phyloP scores from a whole-genome alignment of 768 basidiomycete species.

The Leccinellum albellum region DNA sequence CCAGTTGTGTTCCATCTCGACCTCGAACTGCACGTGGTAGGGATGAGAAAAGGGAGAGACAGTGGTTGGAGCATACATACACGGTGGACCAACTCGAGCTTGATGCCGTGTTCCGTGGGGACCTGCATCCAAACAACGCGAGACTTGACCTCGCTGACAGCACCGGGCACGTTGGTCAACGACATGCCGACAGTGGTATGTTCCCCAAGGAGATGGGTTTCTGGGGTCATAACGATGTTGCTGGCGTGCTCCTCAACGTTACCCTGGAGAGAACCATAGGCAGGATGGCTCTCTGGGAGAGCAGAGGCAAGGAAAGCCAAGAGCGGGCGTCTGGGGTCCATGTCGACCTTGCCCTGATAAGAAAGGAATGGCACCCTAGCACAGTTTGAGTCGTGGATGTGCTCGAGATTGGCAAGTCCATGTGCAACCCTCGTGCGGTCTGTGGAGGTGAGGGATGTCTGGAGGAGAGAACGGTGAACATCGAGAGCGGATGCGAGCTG shows the following conservation, averaged over 20 bases:
- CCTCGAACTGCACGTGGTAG: constrained; percentile 59
- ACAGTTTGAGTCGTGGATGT: constrained; percentile 58
- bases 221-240: constrained; percentile 43
- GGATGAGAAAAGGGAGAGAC: background rate
- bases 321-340: constrained; percentile 52
- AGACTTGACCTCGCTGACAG: constrained; percentile 78
- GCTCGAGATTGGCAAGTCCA: constrained; percentile 33
- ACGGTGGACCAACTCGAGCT: constrained; percentile 65
- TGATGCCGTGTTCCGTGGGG: constrained; percentile 57
- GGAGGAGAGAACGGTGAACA: constrained; percentile 31
- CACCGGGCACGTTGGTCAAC: constrained; percentile 54
- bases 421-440: constrained; percentile 15
- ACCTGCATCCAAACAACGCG: constrained; percentile 80
- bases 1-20: constrained; percentile 95
- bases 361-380: constrained; percentile 33
- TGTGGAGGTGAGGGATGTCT: background rate
- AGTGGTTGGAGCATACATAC: constrained; percentile 11
- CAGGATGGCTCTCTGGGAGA: constrained; percentile 44
- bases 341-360: constrained; percentile 25
- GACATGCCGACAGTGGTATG: constrained; percentile 36
- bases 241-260: constrained; percentile 50
- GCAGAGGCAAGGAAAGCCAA: constrained; percentile 79
- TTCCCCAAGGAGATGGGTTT: constrained; percentile 45
- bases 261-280: constrained; percentile 42
- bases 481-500: constrained; percentile 35